Conservation (phyloP, 2,329 filamentous ascomycete genomes). For the Arthrobotrys sinensis region DNA sequence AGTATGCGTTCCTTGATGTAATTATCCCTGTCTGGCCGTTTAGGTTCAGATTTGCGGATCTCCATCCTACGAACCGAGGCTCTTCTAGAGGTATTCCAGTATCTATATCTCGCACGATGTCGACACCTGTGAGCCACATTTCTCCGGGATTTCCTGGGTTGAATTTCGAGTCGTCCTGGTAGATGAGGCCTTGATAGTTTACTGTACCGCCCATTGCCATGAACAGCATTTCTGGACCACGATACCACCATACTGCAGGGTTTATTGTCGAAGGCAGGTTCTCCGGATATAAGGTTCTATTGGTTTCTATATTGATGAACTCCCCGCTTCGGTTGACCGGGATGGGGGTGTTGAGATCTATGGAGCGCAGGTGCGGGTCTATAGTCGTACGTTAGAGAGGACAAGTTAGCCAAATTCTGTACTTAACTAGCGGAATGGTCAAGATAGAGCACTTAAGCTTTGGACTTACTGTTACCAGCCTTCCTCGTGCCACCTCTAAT, state of each 20-base stretch:
- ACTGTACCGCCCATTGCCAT: constrained; percentile 19
- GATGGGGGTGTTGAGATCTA: constrained; percentile 3
- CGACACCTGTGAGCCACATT: background rate
- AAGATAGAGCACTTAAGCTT: background rate
- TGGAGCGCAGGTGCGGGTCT: constrained; percentile 23
- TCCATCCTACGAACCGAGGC: too few species aligned
- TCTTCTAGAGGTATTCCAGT: too few species aligned
- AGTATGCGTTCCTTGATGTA: constrained; percentile 12
- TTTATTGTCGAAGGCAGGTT: constrained; percentile 2
- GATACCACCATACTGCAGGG: constrained; percentile 1
- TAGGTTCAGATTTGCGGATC: background rate
- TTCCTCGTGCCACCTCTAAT: constrained; percentile 7
- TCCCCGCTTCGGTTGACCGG: background rate
- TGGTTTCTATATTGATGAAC: background rate
- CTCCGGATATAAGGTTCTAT: constrained; percentile 11
- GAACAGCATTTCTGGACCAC: background rate
- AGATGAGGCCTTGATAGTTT: background rate
- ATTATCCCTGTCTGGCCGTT: background rate
- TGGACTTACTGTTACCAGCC: background rate
- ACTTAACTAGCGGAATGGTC: too few species aligned
- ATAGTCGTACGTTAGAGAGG: background rate
- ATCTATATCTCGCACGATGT: too few species aligned
- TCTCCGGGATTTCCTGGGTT: background rate
- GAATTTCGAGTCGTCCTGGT: background rate
- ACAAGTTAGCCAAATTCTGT: background rate